Evolutionary conservation across 495 filamentous ascomycete species (phyloP).

Genomic region (Niebla homalea): DNA sequence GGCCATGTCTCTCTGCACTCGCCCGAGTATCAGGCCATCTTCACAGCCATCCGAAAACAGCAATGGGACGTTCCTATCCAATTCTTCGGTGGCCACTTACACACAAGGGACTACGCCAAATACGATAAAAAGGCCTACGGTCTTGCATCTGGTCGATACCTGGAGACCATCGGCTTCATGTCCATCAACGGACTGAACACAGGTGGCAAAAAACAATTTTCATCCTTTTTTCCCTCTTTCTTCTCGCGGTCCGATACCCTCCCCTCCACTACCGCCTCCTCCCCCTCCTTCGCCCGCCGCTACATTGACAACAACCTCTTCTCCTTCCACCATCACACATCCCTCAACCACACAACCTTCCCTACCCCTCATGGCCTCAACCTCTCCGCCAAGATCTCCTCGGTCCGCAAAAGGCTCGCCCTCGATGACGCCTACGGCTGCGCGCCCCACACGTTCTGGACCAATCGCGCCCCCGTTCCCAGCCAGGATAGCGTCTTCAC

Average conservation of each 20-base stretch:
- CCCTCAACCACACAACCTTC: constrained; percentile 55
- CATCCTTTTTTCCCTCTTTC: background rate
- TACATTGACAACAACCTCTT: constrained; percentile 95
- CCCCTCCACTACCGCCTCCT: constrained; percentile 1
- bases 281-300: constrained; percentile 51
- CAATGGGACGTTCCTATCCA: constrained; percentile 75
- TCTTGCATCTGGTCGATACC: constrained; percentile 83
- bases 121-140: constrained; percentile 74
- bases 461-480: constrained; percentile 62
- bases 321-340: constrained; percentile 72
- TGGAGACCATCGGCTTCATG: constrained; percentile 96
- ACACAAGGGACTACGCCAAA: constrained; percentile 71
- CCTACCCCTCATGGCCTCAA: constrained; percentile 64
- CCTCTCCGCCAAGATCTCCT: constrained; percentile 56
- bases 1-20: constrained; percentile 80
- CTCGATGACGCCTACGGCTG: constrained; percentile 71
- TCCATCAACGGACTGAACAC: constrained; percentile 60
- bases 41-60: constrained; percentile 60
- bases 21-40: constrained; percentile 62
- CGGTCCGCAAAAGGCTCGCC: constrained; percentile 52
- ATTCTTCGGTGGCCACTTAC: constrained; percentile 86
- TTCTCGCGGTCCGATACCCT: background rate
- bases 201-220: constrained; percentile 18
- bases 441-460: constrained; percentile 68
- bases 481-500: constrained; percentile 58